phyloP scores from a whole-genome alignment of 2,329 filamentous ascomycete species.

The Pezicula radicicola region DNA sequence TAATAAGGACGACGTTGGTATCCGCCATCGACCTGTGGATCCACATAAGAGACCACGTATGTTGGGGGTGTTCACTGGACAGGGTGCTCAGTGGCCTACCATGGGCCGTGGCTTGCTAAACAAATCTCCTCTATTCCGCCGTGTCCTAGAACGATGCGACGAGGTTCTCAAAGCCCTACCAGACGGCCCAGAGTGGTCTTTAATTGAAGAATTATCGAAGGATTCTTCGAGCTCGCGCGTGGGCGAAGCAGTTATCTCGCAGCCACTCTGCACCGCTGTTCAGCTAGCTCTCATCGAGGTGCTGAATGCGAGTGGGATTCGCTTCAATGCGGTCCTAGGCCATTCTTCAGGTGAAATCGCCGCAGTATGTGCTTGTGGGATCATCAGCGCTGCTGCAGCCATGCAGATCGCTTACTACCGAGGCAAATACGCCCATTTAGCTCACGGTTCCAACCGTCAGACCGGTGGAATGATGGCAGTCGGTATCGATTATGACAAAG shows the following conservation, averaged over 20 bases:
- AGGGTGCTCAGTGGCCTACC: slow-evolving; percentile 6
- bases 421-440: too few species aligned
- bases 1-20: too few species aligned
- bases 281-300: not conserved
- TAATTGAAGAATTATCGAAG: not conserved
- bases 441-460: too few species aligned
- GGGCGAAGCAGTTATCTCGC: too few species aligned
- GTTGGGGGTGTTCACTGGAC: slow-evolving; percentile 14
- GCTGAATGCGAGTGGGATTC: slow-evolving; percentile 19
- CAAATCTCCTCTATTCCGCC: not conserved
- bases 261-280: too few species aligned
- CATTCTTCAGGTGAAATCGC: slow-evolving; percentile 2
- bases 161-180: not conserved
- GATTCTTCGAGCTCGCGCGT: too few species aligned
- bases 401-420: not conserved
- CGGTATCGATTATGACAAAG: slow-evolving; percentile 24
- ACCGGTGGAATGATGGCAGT: slow-evolving; percentile 55
- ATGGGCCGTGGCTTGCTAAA: slow-evolving; percentile 8
- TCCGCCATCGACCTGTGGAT: too few species aligned
- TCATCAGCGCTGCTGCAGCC: slow-evolving; percentile 9
- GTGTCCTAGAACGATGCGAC: not conserved
- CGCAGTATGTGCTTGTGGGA: not conserved
- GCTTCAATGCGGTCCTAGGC: not conserved
- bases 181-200: not conserved
- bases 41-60: not conserved